Evolutionary conservation across 1,284 basidiomycete genomes (phyloP).

Genomic region (Rhodotorula mucilaginosa): DNA sequence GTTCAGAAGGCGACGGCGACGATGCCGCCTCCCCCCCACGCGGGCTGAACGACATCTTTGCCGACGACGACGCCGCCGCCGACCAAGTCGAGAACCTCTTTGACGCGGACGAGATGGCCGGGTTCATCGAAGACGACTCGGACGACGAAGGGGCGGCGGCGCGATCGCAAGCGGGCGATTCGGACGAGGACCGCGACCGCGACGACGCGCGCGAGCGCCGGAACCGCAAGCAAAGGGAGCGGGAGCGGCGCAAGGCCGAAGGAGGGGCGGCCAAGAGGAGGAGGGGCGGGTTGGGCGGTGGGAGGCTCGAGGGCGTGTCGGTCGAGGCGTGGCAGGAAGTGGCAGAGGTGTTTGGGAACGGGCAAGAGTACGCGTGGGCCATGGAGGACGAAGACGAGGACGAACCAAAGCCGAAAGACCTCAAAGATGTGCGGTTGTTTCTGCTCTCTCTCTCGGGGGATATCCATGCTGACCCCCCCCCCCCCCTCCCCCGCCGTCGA

Average conservation of each 20-base stretch:
- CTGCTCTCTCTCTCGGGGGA: too few species aligned
- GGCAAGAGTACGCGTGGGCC: conserved; percentile 95
- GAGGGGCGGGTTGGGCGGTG: conserved; percentile 73
- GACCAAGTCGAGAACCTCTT: conserved; percentile 33
- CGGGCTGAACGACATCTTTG: conserved; percentile 46
- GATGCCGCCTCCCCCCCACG: conserved; percentile 35
- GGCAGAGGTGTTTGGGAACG: conserved; percentile 94
- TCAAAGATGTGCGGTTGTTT: conserved; percentile 70
- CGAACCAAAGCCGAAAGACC: conserved; percentile 64
- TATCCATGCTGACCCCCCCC: too few species aligned
- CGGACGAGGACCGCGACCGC: conserved; percentile 34
- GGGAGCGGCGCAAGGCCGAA: conserved; percentile 45
- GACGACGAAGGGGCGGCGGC: conserved; percentile 39
- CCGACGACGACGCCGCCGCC: conserved; percentile 70
- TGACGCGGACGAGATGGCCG: conserved; percentile 52
- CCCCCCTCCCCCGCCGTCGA: background rate
- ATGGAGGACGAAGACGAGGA: conserved; percentile 73
- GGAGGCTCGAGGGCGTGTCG: conserved; percentile 41
- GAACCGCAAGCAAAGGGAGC: conserved; percentile 37
- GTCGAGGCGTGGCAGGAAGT: conserved; percentile 93
- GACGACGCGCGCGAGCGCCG: conserved; percentile 16
- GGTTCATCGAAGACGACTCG: conserved; percentile 81
- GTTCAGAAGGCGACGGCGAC: conserved; percentile 52
- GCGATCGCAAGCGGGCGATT: conserved; percentile 21
- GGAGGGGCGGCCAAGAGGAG: conserved; percentile 58